A percentile compares a stretch with the other conserved stretches of the same genome.
Conservation (phyloP, 805 yeast genomes). For the Debaryomyces prosopidis region DNA sequence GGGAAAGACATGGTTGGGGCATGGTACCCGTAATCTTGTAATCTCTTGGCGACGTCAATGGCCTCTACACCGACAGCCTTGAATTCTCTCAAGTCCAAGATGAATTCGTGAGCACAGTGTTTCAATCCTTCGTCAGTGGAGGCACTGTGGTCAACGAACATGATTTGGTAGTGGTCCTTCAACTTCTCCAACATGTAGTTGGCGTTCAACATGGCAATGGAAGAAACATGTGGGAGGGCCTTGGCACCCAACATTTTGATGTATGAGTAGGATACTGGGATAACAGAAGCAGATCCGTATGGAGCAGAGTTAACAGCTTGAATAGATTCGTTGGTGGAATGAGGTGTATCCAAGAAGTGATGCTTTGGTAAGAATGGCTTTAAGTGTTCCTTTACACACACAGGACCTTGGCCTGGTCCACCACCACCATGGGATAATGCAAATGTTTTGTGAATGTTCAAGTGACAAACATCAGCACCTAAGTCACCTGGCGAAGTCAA, state of each 20-base stretch:
- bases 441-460: constrained; percentile 95
- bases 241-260: constrained; percentile 89
- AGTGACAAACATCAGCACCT: constrained; percentile 97
- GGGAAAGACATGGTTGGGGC: constrained; percentile 99
- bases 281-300: constrained; percentile 89
- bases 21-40: constrained; percentile 98
- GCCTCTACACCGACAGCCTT: constrained; percentile 85
- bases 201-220: constrained; percentile 90
- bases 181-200: constrained; percentile 90
- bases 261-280: constrained; percentile 93
- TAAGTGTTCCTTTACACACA: constrained; percentile 84
- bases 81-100: constrained; percentile 84
- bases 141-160: constrained; percentile 60
- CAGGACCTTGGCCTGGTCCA: constrained; percentile 99
- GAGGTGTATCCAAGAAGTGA: constrained; percentile 56
- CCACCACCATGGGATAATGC: constrained; percentile 99
- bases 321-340: constrained; percentile 51
- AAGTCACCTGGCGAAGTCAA: constrained; percentile 95
- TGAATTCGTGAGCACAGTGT: constrained; percentile 96
- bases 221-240: constrained; percentile 83
- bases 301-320: constrained; percentile 89
- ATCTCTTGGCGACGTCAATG: constrained; percentile 92
- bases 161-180: constrained; percentile 66
- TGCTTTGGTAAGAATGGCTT: constrained; percentile 83
- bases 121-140: constrained; percentile 49